Conservation (phyloP, 73 alveolate genomes). For the Stentor coeruleus region DNA sequence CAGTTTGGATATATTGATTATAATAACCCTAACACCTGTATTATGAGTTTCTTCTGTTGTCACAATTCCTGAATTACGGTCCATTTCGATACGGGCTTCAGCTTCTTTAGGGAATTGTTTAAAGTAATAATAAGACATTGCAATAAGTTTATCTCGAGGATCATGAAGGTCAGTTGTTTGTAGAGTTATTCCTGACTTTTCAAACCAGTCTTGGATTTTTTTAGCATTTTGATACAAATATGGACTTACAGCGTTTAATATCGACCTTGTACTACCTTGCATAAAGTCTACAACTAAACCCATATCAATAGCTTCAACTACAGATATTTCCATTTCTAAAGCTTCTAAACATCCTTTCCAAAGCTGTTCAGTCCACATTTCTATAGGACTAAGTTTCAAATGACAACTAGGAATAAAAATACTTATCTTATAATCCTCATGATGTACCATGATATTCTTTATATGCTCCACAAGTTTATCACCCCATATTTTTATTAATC, state of each 20-base stretch:
- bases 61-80: not conserved
- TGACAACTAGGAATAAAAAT: not conserved
- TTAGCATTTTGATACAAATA: not conserved
- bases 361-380: not conserved
- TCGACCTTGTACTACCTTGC: conserved; percentile 9
- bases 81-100: not conserved
- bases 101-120: conserved; percentile 14
- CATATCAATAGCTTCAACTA: not conserved
- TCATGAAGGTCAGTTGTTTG: not conserved
- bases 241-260: not conserved
- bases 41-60: conserved; percentile 1
- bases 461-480: not conserved
- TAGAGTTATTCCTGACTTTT: not conserved
- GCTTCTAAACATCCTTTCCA: not conserved
- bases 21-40: conserved; percentile 4
- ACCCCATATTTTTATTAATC: not conserved
- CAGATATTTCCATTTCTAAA: not conserved
- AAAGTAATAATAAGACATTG: not conserved
- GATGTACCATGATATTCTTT: not conserved
- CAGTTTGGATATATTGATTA: not conserved
- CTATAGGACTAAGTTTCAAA: not conserved
- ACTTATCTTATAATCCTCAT: conserved; percentile 5
- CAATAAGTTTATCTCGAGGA: not conserved
- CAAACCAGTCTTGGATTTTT: conserved; percentile 10
- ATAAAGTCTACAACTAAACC: conserved; percentile 8